Base-by-base conservation (phyloP, 176 grass and related monocot genomes). In the Ananas comosus region DNA sequence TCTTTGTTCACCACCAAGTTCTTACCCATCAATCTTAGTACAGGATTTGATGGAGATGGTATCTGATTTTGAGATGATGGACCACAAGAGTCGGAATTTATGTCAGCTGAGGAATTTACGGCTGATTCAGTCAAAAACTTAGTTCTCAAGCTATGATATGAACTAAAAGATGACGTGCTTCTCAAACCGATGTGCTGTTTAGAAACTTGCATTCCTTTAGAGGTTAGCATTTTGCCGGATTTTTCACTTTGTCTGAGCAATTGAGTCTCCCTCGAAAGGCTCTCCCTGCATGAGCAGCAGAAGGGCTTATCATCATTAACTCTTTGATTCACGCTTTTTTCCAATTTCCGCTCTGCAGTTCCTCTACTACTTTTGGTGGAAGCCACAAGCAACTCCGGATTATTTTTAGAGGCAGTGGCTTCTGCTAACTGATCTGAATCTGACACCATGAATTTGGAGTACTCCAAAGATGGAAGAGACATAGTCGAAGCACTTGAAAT, bases 1-100 rank as follows among this genome's bases (percentile, higher is more conserved):
- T 99, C 89, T 4, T 79, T 91, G 78, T 88, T 99, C 82, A 88
- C 86, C 77, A 99, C 89, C 66, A 99, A 80, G 58, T 99, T 82
- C 67, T 99, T 99, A 73, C 89, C 94, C 94, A 99, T 99, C 67
- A 99, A 74, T 63, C 94, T 82, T 63, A 99, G 74, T 73, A 93
- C 67, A 57, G 85, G 87, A 79, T 88, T 99, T 65, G 91, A 71
- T 25, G 79, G 85, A 13, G 89, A 88, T 61, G 87, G 74, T 53
- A 74, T 80, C 63, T 82, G 83, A 63, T 52, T 77, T 74, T 72
- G 84, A 74, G 78, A 72, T 48, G 71, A 80, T 77, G 83, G 71
- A 27, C 76, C 77, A 16, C 58, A 53, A 64, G 83, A 99, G 63
- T 70, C 76, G 53, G 80, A 23, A 59, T 69, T 49, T 0, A 9